phyloP scores from a whole-genome alignment of 495 filamentous ascomycete species.

The Jackrogersella minutella region DNA sequence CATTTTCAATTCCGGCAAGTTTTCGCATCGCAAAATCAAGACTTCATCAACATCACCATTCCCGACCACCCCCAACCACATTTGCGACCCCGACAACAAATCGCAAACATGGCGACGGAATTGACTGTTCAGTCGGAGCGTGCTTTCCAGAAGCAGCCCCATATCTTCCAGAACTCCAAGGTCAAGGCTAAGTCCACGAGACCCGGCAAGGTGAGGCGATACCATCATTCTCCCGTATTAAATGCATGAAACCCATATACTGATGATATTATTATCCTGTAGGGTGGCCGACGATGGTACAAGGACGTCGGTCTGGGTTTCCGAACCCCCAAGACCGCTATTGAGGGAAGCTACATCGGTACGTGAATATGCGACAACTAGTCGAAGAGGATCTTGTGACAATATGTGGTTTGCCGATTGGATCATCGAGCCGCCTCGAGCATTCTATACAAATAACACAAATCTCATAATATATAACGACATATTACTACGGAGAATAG shows the following conservation, averaged over 20 bases:
- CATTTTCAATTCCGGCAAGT: slow-evolving; percentile 38
- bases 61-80: slow-evolving; percentile 34
- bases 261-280: slow-evolving; percentile 6
- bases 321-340: slow-evolving; percentile 95
- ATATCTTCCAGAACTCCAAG: slow-evolving; percentile 98
- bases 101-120: slow-evolving; percentile 96
- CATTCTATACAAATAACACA: neutral
- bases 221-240: neutral
- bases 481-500: neutral
- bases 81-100: slow-evolving; percentile 52
- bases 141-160: slow-evolving; percentile 99
- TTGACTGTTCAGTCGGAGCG: slow-evolving; percentile 97
- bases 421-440: neutral
- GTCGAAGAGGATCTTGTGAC: neutral
- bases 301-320: slow-evolving; percentile 99
- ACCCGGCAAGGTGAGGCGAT: slow-evolving; percentile 70
- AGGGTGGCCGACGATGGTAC: slow-evolving; percentile 88
- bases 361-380: slow-evolving; percentile 57
- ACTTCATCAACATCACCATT: slow-evolving; percentile 36
- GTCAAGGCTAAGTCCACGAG: slow-evolving; percentile 84
- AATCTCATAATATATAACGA: neutral
- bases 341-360: slow-evolving; percentile 99
- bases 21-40: slow-evolving; percentile 38
- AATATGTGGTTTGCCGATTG: neutral
- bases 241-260: neutral